phyloP scores from a whole-genome alignment of 2,329 filamentous ascomycete species.

The Fusarium sp. region DNA sequence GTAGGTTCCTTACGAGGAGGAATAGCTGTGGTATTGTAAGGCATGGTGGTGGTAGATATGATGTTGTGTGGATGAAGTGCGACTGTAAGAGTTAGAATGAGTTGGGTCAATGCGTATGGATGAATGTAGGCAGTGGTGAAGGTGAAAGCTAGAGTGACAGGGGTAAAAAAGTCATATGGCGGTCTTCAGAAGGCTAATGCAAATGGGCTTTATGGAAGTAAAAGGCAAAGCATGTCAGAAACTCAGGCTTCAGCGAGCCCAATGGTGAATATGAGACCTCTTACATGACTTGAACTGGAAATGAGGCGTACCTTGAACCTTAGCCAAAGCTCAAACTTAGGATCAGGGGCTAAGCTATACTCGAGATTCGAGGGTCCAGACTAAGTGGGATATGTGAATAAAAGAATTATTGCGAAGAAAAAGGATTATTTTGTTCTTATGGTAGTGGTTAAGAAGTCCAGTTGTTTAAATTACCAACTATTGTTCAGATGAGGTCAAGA shows the following conservation, averaged over 20 bases:
- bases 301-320: conserved; percentile 16
- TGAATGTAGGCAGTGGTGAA: neutral
- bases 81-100: conserved; percentile 8
- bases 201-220: neutral
- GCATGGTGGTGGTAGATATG: conserved; percentile 66
- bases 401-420: neutral
- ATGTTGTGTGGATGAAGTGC: neutral
- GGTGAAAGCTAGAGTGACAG: neutral
- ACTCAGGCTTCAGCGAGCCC: too few relatives aligned
- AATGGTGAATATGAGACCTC: neutral
- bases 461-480: neutral
- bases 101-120: neutral
- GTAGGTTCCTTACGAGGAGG: conserved; percentile 83
- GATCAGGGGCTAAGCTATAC: neutral
- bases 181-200: neutral
- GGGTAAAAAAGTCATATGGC: neutral
- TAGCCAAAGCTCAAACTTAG: neutral
- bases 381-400: too few relatives aligned
- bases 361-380: neutral
- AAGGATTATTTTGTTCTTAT: neutral
- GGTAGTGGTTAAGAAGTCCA: neutral
- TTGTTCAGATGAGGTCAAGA: conserved; percentile 4
- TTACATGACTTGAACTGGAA: neutral
- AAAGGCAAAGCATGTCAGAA: neutral
- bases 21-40: conserved; percentile 89